Base-by-base conservation (phyloP, 1,139 yeast species). In the Waltiozyma sp. region DNA sequence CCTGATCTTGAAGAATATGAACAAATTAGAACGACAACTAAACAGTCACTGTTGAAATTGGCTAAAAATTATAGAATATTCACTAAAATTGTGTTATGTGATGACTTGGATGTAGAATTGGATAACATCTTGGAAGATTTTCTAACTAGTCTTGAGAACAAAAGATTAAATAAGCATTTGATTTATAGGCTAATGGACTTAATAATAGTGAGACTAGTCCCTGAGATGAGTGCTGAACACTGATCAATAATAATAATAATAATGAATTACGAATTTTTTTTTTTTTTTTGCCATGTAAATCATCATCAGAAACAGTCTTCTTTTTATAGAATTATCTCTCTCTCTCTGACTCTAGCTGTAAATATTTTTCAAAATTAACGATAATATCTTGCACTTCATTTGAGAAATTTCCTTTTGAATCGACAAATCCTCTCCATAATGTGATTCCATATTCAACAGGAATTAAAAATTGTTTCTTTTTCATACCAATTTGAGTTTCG, bases 131-230 rank as follows among this genome's bases (percentile, higher is more conserved):
- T 55, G 19, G 57, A 52, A 36, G 50, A 38, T 26, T 58, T 70
- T 18, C 51, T 72, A 38, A 60, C 61, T 16, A 46, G 60, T 16
- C 64, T 72, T 41, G 61, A 59, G 34, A 56, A 64, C 47, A 60
- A 61, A 43, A 46, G 54, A 18, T 56, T 72, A 18, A 72, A 72
- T 56, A 66, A 68, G 52, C 64, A 66, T 41, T 51, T 72, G 41
- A 48, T 69, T 3, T 63, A 63, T 52, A 57, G 54, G 28, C 18
- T 71, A 2, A 19, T 70, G 26, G 77, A 72, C 48, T 52, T 65
- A 37, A 11, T 68, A 1, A 48, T 70, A 14, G 43, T 58, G 5
- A 50, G 57, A 21, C 19, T 70, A 7, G 57, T 69, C 14, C 75
- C 76, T 0, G 76, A 72, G 45, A 23, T 53, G 10, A 28, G 40